Evolutionary conservation across 768 basidiomycete species (phyloP), one percentile per base, ranked within the genome.

Genomic region (Lyophyllum decastes): DNA sequence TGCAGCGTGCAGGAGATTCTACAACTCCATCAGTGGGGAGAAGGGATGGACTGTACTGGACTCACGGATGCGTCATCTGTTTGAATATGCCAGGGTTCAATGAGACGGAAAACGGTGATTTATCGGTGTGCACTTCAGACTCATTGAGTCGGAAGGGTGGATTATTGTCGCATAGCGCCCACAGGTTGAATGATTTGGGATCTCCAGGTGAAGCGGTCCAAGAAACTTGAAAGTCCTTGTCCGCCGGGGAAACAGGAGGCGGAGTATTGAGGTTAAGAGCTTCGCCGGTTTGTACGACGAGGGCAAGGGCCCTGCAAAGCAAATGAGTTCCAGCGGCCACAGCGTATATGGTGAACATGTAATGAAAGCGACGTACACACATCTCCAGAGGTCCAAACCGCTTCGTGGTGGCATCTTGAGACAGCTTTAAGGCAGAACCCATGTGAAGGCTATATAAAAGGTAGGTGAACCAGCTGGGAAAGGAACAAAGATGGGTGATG

Each of bases 161-260:
- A 10, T 5, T 30, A 30, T 30, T 30, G 12, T 30, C 17, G 47
- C 47, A 48, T 8, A 16, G 4, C 22, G 47, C 25, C 4, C 40
- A 50, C n/a, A 60, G 14, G 24, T 41, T 26, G 38, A 60, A 44
- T 6, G 38, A 30, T 24, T 41, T 12, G 6, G 60, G 60, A 16
- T 57, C 55, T 21, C 21, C 41, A 27, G 55, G n/a, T 22, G 16
- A 7, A 45, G 52, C 2, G 24, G 45, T 49, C 59, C 59, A 57
- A 3, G 60, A 53, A 40, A 54, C 1, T 25, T 22, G 22, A 54
- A 2, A 6, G 30, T 5, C 30, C 30, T 30, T 22, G n/a, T 12
- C n/a, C 10, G 48, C 51, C 24, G 45, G 16, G 10, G 16, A 33
- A 8, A 57, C 19, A 4, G 26, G 1, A 7, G 46, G 22, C n/a